Percentiles rank a stretch among this genome's conserved stretches.
phyloP scores from a whole-genome alignment of 2,329 filamentous ascomycete species.

The Fusarium nodosum region DNA sequence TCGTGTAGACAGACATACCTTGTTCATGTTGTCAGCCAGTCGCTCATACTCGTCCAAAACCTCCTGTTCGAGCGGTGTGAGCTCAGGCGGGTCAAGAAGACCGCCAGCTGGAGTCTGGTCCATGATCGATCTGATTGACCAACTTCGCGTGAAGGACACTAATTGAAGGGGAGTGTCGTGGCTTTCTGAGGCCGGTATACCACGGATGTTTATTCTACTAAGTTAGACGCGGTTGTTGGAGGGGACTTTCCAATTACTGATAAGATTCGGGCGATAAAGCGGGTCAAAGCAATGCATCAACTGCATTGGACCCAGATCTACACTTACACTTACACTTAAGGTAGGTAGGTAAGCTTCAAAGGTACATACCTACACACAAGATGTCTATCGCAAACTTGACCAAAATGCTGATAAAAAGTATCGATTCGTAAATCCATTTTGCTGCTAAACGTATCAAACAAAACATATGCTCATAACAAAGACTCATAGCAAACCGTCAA shows the following conservation, averaged over 20 bases:
- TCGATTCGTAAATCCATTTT: conserved; percentile 37
- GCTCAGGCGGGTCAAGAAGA: conserved; percentile 64
- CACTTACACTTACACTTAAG: neutral
- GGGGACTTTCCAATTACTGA: conserved; percentile 10
- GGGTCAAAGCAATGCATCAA: neutral
- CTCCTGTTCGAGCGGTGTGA: conserved; percentile 90
- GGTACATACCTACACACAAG: neutral
- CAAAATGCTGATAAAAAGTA: neutral
- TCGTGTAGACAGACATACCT: conserved; percentile 65
- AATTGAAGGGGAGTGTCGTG: neutral
- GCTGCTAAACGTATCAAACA: conserved; percentile 9
- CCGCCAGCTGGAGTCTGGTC: conserved; percentile 42
- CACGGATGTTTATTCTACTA: conserved; percentile 21
- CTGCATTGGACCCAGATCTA: neutral
- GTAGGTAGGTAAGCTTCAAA: too few species aligned
- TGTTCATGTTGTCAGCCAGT: conserved; percentile 90
- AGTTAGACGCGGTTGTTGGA: conserved; percentile 20
- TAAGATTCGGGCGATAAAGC: conserved; percentile 18
- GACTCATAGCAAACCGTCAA: conserved; percentile 12
- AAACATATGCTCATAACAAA: conserved; percentile 21
- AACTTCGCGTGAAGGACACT: neutral
- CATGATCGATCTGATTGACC: conserved; percentile 22
- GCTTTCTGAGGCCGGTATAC: neutral
- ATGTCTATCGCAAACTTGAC: neutral
- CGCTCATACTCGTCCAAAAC: conserved; percentile 94